Evolutionary conservation across 345 rosid species (phyloP).

Genomic region (Corchorus capsularis): DNA sequence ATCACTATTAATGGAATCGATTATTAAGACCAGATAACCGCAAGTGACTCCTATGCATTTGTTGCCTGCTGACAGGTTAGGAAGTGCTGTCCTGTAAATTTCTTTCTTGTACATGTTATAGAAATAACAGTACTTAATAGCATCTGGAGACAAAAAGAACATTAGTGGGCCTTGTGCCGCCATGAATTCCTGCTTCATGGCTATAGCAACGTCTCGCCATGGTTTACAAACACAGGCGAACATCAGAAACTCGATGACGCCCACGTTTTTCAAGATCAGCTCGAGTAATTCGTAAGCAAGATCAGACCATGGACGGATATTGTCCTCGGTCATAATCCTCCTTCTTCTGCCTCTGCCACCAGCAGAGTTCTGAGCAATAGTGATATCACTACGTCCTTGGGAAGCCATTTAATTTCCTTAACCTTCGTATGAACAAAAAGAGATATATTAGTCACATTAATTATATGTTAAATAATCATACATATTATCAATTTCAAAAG

Average conservation of each 20-base stretch:
- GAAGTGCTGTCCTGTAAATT: background rate
- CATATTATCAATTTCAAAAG: background rate
- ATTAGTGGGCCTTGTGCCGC: background rate
- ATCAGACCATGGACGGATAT: background rate
- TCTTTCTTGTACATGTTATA: background rate
- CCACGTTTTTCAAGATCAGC: background rate
- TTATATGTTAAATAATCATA: too few relatives aligned
- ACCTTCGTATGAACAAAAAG: background rate
- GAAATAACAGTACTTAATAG: background rate
- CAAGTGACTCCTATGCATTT: background rate
- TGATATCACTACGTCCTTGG: background rate
- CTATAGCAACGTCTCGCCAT: background rate
- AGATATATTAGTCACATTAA: background rate
- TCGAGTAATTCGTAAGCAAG: background rate
- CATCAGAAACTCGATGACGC: background rate
- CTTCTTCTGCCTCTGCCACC: background rate
- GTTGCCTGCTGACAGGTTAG: background rate
- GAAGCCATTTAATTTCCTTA: background rate
- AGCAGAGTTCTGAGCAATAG: background rate
- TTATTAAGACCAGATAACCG: background rate
- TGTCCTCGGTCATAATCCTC: background rate
- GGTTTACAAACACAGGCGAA: background rate
- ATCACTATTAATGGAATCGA: too few relatives aligned
- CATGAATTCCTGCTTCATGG: background rate
- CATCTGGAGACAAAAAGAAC: background rate